Base-by-base conservation (phyloP, 2,329 filamentous ascomycete species). In the Didymella pinodella region DNA sequence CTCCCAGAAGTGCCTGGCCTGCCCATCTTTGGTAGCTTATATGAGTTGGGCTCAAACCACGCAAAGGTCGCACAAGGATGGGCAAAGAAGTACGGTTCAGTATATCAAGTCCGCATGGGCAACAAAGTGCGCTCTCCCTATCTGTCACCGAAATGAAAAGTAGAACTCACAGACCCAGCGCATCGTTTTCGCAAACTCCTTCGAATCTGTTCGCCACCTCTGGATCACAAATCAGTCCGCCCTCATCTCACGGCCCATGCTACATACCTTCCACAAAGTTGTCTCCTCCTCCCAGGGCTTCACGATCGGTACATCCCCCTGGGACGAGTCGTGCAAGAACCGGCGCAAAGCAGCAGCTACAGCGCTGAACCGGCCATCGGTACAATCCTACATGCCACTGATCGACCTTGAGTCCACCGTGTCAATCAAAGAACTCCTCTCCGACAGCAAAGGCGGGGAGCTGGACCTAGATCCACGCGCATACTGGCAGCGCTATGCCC, bases 271-370 rank as follows among this genome's bases (percentile, higher is more conserved):
- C 75, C 91, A 93, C 76, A 90, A 85, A 5, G 88, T 93, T 4
- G 88, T 93, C 3, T 92, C 90, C 1, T 86, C 83, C 32, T 91
- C 89, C 0, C 89, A 92, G 66, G 90, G 90, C 6, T 90, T 92
- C 76, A 94, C 91, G 0, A 92, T 95, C 61, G 91, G 91, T 1
- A 92, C 91, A 0, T 93, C 90, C 0, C 91, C 91, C 0, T 95
- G 91, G 89, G 90, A 93, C 62, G 90, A 92, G 49, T 91, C 88
- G 2, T 92, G 90, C 78, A 94, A 93, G 75, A 81, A 83, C 25
- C 85, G 90, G 10, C 86, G 91, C 62, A 93, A 92, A 79, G 90
- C 90, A 0, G 91, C 90, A 1, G 90, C 89, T 4, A 92, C 90
- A 0, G 90, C 91, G 0, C 82, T 94, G 22, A 93, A 93, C 73